These are phyloP conservation scores for Hypericum perforatum DNA, from an alignment of 345 rosid genomes.

Conservation along the genomic window DNA sequence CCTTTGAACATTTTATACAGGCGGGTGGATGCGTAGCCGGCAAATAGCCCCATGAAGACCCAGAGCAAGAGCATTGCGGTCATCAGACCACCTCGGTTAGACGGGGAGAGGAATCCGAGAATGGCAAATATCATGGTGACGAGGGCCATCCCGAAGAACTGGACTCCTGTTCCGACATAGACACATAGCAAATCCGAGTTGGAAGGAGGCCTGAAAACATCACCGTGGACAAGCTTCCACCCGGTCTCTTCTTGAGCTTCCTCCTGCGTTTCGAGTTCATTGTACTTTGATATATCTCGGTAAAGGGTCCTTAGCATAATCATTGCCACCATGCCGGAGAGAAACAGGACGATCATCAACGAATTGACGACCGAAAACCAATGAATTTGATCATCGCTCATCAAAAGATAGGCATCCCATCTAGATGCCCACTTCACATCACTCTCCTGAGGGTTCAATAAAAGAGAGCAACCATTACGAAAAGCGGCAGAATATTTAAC, in stretches of 20 bases:
- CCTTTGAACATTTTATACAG: constrained; percentile 74
- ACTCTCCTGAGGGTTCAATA: constrained; percentile 42
- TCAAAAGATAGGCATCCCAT: constrained; percentile 81
- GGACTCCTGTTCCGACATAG: constrained; percentile 69
- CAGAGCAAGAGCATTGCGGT: constrained; percentile 75
- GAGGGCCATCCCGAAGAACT: constrained; percentile 64
- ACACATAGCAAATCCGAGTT: constrained; percentile 59
- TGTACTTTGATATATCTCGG: constrained; percentile 74
- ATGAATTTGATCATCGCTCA: constrained; percentile 73
- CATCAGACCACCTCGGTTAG: constrained; percentile 81
- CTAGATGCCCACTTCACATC: constrained; percentile 86
- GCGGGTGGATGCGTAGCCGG: constrained; percentile 55
- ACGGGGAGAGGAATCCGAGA: constrained; percentile 72
- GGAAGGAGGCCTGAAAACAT: constrained; percentile 68
- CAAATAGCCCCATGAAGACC: constrained; percentile 81
- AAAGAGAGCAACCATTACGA: constrained; percentile 8
- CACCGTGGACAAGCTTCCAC: constrained; percentile 77
- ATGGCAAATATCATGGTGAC: constrained; percentile 71
- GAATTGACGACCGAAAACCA: constrained; percentile 82
- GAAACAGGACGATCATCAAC: constrained; percentile 72
- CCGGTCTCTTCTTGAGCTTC: constrained; percentile 90
- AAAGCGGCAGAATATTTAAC: background rate
- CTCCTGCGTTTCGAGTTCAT: constrained; percentile 74
- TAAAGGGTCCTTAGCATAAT: constrained; percentile 70
- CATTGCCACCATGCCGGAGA: constrained; percentile 84